Base-by-base conservation (phyloP, 768 basidiomycete species). In the Omphalotus guepiniiformis region DNA sequence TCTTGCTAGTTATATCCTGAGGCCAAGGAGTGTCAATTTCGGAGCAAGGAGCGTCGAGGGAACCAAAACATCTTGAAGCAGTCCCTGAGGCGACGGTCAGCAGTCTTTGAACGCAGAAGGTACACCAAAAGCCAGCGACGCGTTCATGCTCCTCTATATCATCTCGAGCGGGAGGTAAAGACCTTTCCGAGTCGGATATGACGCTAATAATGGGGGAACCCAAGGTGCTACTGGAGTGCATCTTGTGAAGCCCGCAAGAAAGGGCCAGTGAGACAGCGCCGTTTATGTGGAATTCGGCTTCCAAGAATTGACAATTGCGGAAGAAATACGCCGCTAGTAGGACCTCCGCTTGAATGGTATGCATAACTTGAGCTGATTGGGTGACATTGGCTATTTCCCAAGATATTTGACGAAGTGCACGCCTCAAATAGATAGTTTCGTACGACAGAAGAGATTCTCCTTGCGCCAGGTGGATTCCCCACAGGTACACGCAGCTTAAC, bases 251-350 rank as follows among this genome's bases (percentile, higher is more conserved):
- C 22, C 48, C 55, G 28, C 59, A 40, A 47, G 59, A 51, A 29
- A 56, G 42, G 4, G 50, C 60, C 25, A 72, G 39, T 1, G 58
- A 54, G 53, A 66, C 60, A 22, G 72, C 63, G 0, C 71, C 64
- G 46, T 65, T 64, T 35, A 63, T 62, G 41, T 62, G 61, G 47
- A 73, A 74, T 41, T 63, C 64, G 7, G 71, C 76, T 23, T 73
- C 74, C 2, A 72, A 54, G 4, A 59, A 43, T n/a, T 74, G 64
- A 32, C 66, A 69, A 25, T 60, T 59, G 29, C 63, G 60, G 47
- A 71, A 70, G 55, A 76, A 70, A 51, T 71, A 74, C 39, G 63
- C 62, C 1, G 69, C 59, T 26, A 78, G 57, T 18, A 78, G 59
- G 2, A 77, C 57, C 23, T 74, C 64, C 2, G 64, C 54, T 30